Evolutionary conservation across 306 rosid species (phyloP).

Genomic region (Myrica gale): DNA sequence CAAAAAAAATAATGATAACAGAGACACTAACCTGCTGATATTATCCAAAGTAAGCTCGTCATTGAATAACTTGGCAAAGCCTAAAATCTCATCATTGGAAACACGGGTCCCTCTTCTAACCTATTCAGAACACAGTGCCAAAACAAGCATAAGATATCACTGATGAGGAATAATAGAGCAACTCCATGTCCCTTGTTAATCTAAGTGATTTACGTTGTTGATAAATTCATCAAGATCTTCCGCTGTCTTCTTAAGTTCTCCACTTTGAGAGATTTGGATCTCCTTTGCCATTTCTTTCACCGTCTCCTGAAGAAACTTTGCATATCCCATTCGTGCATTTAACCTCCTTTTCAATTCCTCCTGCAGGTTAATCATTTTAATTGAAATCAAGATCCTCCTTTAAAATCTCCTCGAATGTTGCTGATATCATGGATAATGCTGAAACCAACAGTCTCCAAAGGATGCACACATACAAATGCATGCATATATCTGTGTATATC

Average conservation of each 20-base stretch:
- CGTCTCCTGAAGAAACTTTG: slow-evolving; percentile 49
- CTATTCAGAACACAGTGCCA: slow-evolving; percentile 34
- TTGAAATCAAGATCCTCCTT: slow-evolving; percentile 29
- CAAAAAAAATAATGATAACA: not conserved
- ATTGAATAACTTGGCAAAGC: slow-evolving; percentile 92
- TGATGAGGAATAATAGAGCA: not conserved
- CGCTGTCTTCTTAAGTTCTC: slow-evolving; percentile 86
- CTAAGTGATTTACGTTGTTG: slow-evolving; percentile 45
- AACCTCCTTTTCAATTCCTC: slow-evolving; percentile 16
- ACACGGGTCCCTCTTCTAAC: slow-evolving; percentile 77
- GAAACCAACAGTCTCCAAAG: slow-evolving; percentile 25
- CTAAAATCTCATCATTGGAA: slow-evolving; percentile 86
- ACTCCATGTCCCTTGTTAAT: slow-evolving; percentile 1
- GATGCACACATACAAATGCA: not conserved
- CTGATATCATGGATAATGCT: not conserved
- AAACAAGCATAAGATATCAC: slow-evolving; percentile 17
- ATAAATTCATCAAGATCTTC: slow-evolving; percentile 92
- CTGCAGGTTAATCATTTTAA: slow-evolving; percentile 5
- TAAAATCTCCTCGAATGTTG: not conserved
- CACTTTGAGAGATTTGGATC: slow-evolving; percentile 80
- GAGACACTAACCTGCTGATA: slow-evolving; percentile 71
- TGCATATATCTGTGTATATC: not conserved
- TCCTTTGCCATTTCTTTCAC: slow-evolving; percentile 99
- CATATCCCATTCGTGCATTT: slow-evolving; percentile 9
- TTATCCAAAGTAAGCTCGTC: slow-evolving; percentile 97